Evolutionary conservation across 257 asterid genomes (phyloP), one percentile per base, ranked within the genome.

Genomic region (Dorcoceras hygrometricum): DNA sequence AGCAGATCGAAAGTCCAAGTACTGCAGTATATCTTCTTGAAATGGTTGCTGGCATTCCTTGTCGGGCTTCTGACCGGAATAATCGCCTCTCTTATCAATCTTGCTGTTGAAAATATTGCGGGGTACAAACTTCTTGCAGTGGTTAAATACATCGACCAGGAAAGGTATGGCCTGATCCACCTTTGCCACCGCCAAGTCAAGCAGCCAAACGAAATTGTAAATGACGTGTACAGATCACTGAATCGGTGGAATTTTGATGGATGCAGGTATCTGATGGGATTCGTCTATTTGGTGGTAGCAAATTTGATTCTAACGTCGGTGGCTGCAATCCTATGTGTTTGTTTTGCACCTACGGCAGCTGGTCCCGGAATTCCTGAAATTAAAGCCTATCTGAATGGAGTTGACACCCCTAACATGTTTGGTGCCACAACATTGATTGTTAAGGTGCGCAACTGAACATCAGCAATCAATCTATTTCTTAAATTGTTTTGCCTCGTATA

Each of bases 361-460:
- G 98, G 98, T 51, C 96, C 98, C 31, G 98, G 98, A 67, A 87
- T 89, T 71, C 95, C 96, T 50, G 94, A 89, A 80, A 91, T 89
- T 59, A 91, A 91, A 77, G 98, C 98, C 60, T 91, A 89, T 82
- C 89, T 91, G 10, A 91, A 89, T 73, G 98, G 98, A 68, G 84
- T 89, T n/a, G 95, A 91, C 80, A 91, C 95, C 34, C 95, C 96
- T 50, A 72, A 89, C 36, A 91, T 91, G 96, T 89, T 79, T 67
- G 98, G 98, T 11, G 96, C 98, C 31, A 70, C 95, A 56, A 76
- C 88, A 70, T 80, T 89, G 71, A 76, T 91, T 27, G 96, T 87
- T 67, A 91, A 89, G 98, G 96, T 89, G 66, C 67, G 22, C 46
- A 22, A 69, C 59, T 61, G 55, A 34, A 9, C 55, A 36, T 32